A percentile compares a stretch with the other conserved stretches of the same genome.
phyloP scores from a whole-genome alignment of 2,329 filamentous ascomycete genomes.

The Dactylonectria estremocensis region DNA sequence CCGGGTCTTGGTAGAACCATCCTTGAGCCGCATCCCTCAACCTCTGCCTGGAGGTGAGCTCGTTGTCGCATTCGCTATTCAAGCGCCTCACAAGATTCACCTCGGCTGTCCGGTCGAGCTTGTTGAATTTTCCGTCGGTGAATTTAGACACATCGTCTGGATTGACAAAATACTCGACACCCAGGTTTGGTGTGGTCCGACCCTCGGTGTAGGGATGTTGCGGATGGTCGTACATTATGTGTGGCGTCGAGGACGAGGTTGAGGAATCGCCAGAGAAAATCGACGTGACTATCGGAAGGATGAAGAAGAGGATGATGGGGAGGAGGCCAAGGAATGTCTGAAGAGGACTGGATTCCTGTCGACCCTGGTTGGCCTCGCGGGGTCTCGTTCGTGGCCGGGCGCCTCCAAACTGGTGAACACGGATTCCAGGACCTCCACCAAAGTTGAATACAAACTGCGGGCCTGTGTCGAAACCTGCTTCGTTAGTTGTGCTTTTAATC shows the following conservation, averaged over 20 bases:
- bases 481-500: constrained; percentile 40
- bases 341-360: constrained; percentile 66
- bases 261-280: constrained; percentile 73
- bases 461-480: constrained; percentile 77
- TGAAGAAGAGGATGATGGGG: constrained; percentile 89
- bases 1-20: constrained; percentile 87
- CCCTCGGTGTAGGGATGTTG: constrained; percentile 80
- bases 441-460: constrained; percentile 97
- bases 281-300: constrained; percentile 87
- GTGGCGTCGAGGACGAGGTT: constrained; percentile 68
- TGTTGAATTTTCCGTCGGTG: constrained; percentile 76
- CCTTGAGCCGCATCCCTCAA: constrained; percentile 85
- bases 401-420: constrained; percentile 96
- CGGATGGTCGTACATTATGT: constrained; percentile 82
- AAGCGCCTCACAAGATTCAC: constrained; percentile 78
- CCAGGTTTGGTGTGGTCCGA: constrained; percentile 78
- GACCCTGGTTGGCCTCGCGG: constrained; percentile 69
- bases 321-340: constrained; percentile 81
- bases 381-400: constrained; percentile 82
- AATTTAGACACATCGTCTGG: constrained; percentile 82
- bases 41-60: constrained; percentile 75
- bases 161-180: constrained; percentile 89
- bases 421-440: constrained; percentile 89
- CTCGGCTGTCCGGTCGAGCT: constrained; percentile 86
- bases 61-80: constrained; percentile 80